Conservation (phyloP, 768 basidiomycete species). For the Boletus subcaerulescens region DNA sequence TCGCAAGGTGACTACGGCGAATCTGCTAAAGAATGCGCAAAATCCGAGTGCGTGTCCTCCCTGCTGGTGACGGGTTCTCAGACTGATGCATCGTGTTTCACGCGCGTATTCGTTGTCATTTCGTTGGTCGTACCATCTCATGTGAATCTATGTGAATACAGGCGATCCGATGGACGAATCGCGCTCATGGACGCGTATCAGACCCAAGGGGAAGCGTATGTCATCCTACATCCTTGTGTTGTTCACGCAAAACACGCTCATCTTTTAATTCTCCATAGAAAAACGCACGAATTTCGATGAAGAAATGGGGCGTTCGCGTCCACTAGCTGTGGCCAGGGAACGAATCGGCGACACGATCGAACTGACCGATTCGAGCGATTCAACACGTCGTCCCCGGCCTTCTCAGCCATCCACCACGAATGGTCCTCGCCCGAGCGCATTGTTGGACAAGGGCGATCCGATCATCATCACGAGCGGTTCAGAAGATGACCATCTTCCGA, state of each 20-base stretch:
- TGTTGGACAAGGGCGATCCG: slow-evolving; percentile 4
- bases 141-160: not conserved
- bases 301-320: slow-evolving; percentile 6
- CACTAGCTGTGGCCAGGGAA: slow-evolving; percentile 10
- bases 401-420: not conserved
- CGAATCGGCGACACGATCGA: slow-evolving; percentile 13
- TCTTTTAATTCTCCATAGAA: slow-evolving; percentile 3
- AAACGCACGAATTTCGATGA: slow-evolving; percentile 9
- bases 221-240: not conserved
- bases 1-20: slow-evolving; percentile 8
- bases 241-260: not conserved
- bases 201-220: slow-evolving; percentile 17
- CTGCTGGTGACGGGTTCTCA: not conserved
- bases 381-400: not conserved
- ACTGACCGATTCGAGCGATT: slow-evolving; percentile 24
- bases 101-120: not conserved
- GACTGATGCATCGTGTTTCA: not conserved
- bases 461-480: slow-evolving; percentile 29
- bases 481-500: slow-evolving; percentile 1
- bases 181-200: slow-evolving; percentile 15
- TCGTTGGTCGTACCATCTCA: too few species aligned
- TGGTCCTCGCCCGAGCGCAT: not conserved
- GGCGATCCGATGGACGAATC: slow-evolving; percentile 5
- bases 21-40: slow-evolving; percentile 19
- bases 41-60: slow-evolving; percentile 14